Percentiles rank a stretch among this genome's conserved stretches.
Evolutionary conservation across 495 filamentous ascomycete species (phyloP).

Genomic region (Lophiostoma macrostomum): DNA sequence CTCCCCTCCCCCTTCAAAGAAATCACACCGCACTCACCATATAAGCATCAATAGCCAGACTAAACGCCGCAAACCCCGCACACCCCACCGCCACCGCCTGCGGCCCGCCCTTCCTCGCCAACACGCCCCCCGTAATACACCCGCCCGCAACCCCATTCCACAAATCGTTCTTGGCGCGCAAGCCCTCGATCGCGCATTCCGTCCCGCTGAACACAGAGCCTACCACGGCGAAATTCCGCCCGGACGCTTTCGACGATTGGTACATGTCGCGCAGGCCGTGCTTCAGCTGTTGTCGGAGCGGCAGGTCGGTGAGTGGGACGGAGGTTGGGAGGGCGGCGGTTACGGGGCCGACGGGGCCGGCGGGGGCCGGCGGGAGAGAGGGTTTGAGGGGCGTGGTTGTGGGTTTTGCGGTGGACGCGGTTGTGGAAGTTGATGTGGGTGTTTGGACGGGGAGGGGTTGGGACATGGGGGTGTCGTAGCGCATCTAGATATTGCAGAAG

Average conservation of each 20-base stretch:
- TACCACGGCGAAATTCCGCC: slow-evolving; percentile 91
- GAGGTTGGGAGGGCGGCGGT: neutral
- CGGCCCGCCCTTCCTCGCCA: slow-evolving; percentile 81
- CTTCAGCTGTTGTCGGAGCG: slow-evolving; percentile 75
- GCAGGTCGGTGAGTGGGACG: slow-evolving; percentile 49
- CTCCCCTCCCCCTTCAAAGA: neutral
- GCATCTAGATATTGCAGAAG: slow-evolving; percentile 58
- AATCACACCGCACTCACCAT: slow-evolving; percentile 47
- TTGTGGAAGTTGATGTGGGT: neutral
- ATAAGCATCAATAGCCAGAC: slow-evolving; percentile 89
- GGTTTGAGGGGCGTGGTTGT: neutral
- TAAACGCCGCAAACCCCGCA: slow-evolving; percentile 93
- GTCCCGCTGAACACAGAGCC: slow-evolving; percentile 88
- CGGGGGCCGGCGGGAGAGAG: slow-evolving; percentile 9
- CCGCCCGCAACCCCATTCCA: slow-evolving; percentile 84
- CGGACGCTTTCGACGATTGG: slow-evolving; percentile 71
- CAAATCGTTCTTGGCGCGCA: slow-evolving; percentile 89
- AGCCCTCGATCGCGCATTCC: slow-evolving; percentile 92
- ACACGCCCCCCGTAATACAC: slow-evolving; percentile 84
- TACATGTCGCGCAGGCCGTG: slow-evolving; percentile 94
- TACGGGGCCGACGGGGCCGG: neutral
- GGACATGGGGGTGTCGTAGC: slow-evolving; percentile 76
- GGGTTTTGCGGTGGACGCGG: neutral
- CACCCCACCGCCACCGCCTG: slow-evolving; percentile 88
- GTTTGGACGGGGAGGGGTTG: slow-evolving; percentile 13